Evolutionary conservation across 2,329 filamentous ascomycete species (phyloP).

Genomic region (Lecanicillium sp.): DNA sequence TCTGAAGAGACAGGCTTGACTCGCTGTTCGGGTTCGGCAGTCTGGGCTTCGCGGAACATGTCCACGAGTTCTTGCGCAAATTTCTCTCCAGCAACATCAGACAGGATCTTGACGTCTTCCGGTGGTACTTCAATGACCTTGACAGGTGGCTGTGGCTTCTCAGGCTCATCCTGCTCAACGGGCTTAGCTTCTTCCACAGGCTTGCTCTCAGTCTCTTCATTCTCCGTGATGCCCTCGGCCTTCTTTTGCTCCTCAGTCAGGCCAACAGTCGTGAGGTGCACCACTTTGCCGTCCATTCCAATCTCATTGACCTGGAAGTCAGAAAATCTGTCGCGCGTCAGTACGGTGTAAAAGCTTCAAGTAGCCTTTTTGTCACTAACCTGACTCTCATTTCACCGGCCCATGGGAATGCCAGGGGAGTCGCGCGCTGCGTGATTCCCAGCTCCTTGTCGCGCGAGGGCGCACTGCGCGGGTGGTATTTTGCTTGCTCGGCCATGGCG

Average conservation of each 20-base stretch:
- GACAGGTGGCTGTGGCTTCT: slow-evolving; percentile 17
- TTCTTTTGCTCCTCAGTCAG: slow-evolving; percentile 17
- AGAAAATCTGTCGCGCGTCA: slow-evolving; percentile 56
- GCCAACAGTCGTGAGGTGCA: slow-evolving; percentile 58
- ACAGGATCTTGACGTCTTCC: slow-evolving; percentile 31
- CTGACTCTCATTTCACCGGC: slow-evolving; percentile 35
- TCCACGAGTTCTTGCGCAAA: slow-evolving; percentile 36
- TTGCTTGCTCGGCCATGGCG: slow-evolving; percentile 27
- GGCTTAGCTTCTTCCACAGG: slow-evolving; percentile 16
- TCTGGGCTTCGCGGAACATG: slow-evolving; percentile 34
- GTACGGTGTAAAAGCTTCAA: neutral
- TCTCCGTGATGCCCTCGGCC: slow-evolving; percentile 18
- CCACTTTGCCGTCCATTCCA: slow-evolving; percentile 63
- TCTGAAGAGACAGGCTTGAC: slow-evolving; percentile 33
- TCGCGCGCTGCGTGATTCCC: slow-evolving; percentile 35
- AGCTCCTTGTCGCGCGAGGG: slow-evolving; percentile 30
- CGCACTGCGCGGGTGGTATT: slow-evolving; percentile 25
- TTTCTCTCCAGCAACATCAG: slow-evolving; percentile 32
- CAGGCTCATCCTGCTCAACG: slow-evolving; percentile 14
- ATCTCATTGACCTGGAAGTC: slow-evolving; percentile 95
- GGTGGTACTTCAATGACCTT: slow-evolving; percentile 24
- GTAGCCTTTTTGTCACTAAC: slow-evolving; percentile 19
- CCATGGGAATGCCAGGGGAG: slow-evolving; percentile 32
- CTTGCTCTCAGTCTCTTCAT: slow-evolving; percentile 15
- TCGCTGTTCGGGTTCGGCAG: slow-evolving; percentile 23